These are phyloP conservation scores for Kodamaea fukazawae DNA, from an alignment of 805 yeast species.

Conservation along the genomic window DNA sequence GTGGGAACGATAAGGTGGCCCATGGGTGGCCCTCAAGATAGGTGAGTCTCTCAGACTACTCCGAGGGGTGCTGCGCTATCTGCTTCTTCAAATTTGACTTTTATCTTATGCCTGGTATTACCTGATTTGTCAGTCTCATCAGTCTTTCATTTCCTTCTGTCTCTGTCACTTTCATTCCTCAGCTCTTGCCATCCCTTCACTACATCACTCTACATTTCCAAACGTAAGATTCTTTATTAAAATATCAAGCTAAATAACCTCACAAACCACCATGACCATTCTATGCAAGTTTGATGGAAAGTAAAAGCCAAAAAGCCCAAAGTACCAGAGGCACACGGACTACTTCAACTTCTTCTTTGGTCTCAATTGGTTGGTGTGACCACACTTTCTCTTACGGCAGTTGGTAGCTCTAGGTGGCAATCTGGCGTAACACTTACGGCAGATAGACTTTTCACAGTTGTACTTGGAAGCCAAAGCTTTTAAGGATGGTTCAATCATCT, in stretches of 20 bases:
- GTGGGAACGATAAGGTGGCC: too few species aligned
- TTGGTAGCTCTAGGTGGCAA: conserved; percentile 99
- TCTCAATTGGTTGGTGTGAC: conserved; percentile 99
- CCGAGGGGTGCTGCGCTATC: too few species aligned
- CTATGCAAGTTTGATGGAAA: not conserved
- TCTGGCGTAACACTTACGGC: conserved; percentile 99
- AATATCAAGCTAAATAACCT: conserved; percentile 8
- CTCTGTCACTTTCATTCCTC: too few species aligned
- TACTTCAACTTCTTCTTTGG: conserved; percentile 99
- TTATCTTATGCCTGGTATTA: too few species aligned
- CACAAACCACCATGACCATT: not conserved
- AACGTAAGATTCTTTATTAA: conserved; percentile 9
- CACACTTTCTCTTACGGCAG: conserved; percentile 99
- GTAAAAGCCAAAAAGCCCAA: not conserved
- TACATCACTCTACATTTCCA: too few species aligned
- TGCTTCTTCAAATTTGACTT: too few species aligned
- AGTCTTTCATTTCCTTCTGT: too few species aligned
- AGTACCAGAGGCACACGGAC: conserved; percentile 27
- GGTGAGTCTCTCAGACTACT: too few species aligned
- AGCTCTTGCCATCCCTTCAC: too few species aligned
- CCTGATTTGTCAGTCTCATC: too few species aligned
- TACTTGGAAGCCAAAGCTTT: conserved; percentile 98
- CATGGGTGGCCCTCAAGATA: too few species aligned
- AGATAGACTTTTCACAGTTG: conserved; percentile 99
- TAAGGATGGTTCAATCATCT: conserved; percentile 97